Base-by-base conservation (phyloP, 768 basidiomycete genomes). In the Termitomyces sp. region DNA sequence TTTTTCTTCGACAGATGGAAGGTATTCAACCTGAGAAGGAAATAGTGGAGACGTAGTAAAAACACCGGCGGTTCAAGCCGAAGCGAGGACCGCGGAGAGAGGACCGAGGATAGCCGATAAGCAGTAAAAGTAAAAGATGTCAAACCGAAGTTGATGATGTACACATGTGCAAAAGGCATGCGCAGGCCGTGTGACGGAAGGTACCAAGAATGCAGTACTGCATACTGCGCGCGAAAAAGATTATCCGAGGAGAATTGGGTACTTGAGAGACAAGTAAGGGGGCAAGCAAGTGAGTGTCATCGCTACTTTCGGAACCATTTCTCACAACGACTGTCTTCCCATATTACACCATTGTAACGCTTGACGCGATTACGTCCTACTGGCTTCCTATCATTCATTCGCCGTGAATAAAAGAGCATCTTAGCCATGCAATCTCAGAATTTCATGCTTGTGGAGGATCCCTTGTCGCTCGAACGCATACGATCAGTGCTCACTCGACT, bases 401-500 rank as follows among this genome's bases (percentile, higher is more conserved):
- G n/a, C 10, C 26, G 26, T 38, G 19, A 19, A 50, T 38, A 50
- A 38, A 9, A 26, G 5, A 17, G 17, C 10, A 17, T 38, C 24
- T 38, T 26, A 35, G 35, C 15, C 45, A 84, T 85, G 83, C 75
- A 80, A 57, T 81, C 74, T 47, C 68, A 82, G 58, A 94, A 93
- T 66, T 90, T 88, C 59, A 81, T 82, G 70, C 75, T 82, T 59
- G 78, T 78, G 37, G 85, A 91, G 59, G 87, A 95, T 66, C 91
- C 94, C 1, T 80, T 98, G 14, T 90, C 88, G 19, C 75, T 96
- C n/a, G 88, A 93, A 45, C 78, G 84, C 57, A 98, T 99, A 63
- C 79, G 97, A 54, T 84, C 84, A 21, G 88, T 94, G 45, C 77
- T 99, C 15, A 85, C 79, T 59, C 82, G 97, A 26, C 83, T 99